Conservation (phyloP, 2,329 filamentous ascomycete species). For the Pseudodiploospora longispora region DNA sequence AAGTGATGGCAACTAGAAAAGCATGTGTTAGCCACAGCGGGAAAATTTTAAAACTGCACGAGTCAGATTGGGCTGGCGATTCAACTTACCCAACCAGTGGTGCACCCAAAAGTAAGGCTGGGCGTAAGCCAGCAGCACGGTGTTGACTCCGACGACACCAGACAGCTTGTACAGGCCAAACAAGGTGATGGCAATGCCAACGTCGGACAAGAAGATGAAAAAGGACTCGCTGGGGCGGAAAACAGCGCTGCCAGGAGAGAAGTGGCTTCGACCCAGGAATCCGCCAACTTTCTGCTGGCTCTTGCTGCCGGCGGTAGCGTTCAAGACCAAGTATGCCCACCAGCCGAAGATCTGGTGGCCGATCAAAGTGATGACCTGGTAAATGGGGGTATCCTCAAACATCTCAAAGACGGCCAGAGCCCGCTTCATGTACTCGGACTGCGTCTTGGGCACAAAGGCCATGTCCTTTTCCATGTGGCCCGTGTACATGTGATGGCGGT, state of each 20-base stretch:
- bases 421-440: conserved; percentile 1
- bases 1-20: conserved; percentile 58
- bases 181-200: conserved; percentile 47
- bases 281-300: conserved; percentile 31
- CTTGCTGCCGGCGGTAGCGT: conserved; percentile 41
- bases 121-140: conserved; percentile 50
- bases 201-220: conserved; percentile 50
- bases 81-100: conserved; percentile 54
- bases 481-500: conserved; percentile 60
- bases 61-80: background rate
- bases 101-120: conserved; percentile 63
- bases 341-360: conserved; percentile 58
- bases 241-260: conserved; percentile 52
- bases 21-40: background rate
- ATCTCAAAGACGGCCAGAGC: conserved; percentile 37
- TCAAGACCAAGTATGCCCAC: conserved; percentile 55
- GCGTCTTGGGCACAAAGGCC: conserved; percentile 33
- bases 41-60: background rate
- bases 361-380: conserved; percentile 45
- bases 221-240: conserved; percentile 50
- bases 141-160: conserved; percentile 37
- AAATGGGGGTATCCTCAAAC: conserved; percentile 55
- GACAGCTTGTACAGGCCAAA: conserved; percentile 45
- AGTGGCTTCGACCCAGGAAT: conserved; percentile 37
- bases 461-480: conserved; percentile 62